These are phyloP conservation scores for Bjerkandera adusta DNA, from an alignment of 1,284 basidiomycete species.

Conservation along the genomic window DNA sequence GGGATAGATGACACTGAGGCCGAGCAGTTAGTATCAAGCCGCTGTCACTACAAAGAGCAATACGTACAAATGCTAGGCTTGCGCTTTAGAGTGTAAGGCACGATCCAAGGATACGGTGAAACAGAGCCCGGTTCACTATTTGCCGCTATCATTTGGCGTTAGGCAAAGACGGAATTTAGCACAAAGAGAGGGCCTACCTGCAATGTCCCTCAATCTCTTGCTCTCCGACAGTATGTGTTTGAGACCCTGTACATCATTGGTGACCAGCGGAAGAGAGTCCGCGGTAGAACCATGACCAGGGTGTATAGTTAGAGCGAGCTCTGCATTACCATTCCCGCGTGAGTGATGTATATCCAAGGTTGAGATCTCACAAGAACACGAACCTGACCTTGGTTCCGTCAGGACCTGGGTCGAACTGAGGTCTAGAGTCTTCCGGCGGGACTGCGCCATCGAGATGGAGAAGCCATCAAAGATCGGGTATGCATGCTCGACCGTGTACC, in stretches of 20 bases:
- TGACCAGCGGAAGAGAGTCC: constrained; percentile 40
- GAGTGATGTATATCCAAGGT: neutral
- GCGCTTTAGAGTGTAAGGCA: constrained; percentile 14
- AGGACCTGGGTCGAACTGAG: constrained; percentile 18
- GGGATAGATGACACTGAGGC: constrained; percentile 36
- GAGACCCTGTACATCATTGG: constrained; percentile 44
- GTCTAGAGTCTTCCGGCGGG: constrained; percentile 27
- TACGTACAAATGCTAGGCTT: constrained; percentile 14
- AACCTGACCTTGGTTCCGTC: constrained; percentile 27
- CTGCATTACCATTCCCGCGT: no score
- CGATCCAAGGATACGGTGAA: constrained; percentile 18
- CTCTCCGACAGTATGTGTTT: constrained; percentile 45
- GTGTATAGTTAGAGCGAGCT: constrained; percentile 46
- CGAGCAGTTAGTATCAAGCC: neutral
- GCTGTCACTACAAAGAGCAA: neutral
- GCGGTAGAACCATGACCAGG: constrained; percentile 33
- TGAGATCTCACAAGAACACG: neutral
- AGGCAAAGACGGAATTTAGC: neutral
- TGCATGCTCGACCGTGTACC: constrained; percentile 37
- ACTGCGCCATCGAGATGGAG: constrained; percentile 51
- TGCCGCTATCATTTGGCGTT: constrained; percentile 8
- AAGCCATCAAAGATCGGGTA: constrained; percentile 53
- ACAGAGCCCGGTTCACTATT: constrained; percentile 14
- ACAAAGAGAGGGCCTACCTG: constrained; percentile 27
- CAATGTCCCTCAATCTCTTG: constrained; percentile 44